Evolutionary conservation across 2,329 filamentous ascomycete genomes (phyloP).

Genomic region (Waltergamsia citrina): DNA sequence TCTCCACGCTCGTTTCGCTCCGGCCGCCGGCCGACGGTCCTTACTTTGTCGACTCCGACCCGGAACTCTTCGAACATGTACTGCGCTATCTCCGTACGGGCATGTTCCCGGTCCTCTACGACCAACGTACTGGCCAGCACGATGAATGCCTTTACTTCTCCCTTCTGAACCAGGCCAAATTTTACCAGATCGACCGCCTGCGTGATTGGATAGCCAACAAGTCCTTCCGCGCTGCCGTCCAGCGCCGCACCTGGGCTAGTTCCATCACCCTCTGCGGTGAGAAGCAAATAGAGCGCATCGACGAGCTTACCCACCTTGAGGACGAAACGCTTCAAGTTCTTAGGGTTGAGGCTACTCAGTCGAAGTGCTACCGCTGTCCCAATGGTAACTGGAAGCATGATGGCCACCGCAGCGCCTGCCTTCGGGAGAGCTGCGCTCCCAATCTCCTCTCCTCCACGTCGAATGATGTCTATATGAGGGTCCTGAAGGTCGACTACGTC

Average conservation of each 20-base stretch:
- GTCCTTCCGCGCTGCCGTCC: constrained; percentile 4
- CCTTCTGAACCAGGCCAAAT: constrained; percentile 20
- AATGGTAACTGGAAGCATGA: constrained; percentile 4
- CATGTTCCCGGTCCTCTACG: constrained; percentile 23
- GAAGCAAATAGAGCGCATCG: constrained; percentile 4
- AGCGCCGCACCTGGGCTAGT: not conserved
- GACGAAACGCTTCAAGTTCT: constrained; percentile 2
- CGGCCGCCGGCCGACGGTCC: constrained; percentile 5
- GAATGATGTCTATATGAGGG: constrained; percentile 10
- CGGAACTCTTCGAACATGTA: constrained; percentile 22
- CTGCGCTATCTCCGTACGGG: constrained; percentile 22
- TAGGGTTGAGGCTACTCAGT: not conserved
- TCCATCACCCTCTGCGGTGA: constrained; percentile 3
- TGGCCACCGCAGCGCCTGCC: constrained; percentile 2
- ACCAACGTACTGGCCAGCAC: constrained; percentile 15
- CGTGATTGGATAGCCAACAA: constrained; percentile 13
- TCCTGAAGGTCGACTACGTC: constrained; percentile 10
- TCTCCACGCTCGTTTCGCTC: constrained; percentile 6
- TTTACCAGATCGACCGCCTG: constrained; percentile 17
- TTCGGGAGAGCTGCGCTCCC: constrained; percentile 1
- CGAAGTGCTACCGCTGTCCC: constrained; percentile 1
- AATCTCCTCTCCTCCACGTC: too few relatives aligned
- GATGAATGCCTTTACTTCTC: constrained; percentile 22
- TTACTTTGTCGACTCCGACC: constrained; percentile 28
- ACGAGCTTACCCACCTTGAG: not conserved